Base-by-base conservation (phyloP, 805 yeast genomes). In the Candida endomychidarum region DNA sequence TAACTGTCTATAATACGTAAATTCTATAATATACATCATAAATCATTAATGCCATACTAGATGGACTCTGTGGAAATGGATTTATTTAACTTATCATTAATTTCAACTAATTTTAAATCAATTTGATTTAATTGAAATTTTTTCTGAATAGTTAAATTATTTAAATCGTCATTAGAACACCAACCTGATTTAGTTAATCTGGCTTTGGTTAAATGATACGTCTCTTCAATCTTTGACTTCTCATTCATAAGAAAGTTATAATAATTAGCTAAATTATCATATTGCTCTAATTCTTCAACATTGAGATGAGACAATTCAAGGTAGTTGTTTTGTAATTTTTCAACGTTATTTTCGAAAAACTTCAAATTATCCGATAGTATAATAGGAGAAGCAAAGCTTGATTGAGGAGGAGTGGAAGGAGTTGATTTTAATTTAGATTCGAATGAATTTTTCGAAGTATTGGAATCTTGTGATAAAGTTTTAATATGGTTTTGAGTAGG, bases 101-200 rank as follows among this genome's bases (percentile, higher is more conserved):
- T 65, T 46, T 65, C 63, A 16, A 58, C 40, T 26, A 68, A 50
- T 41, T 61, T 65, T 14, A 67, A 54, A 47, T 68, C 70, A 34
- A 68, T 58, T 50, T 66, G 70, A 38, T 61, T 53, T 37, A 61
- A 42, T 31, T 64, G 59, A n/a, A 61, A 45, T 41, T 62, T 70
- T 41, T 61, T 60, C 47, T 69, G 72, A 45, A 66, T 51, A 39
- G 57, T 58, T 35, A 68, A 51, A 51, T 65, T 67, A 42, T 65
- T 59, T 47, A 68, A 56, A 50, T 69, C 74, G 44, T 65, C 63
- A 30, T 46, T 52, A 2, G 71, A 65, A 46, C 73, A 67, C 74
- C 74, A 69, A 2, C 74, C 74, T 23, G 65, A 58, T 32, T 54
- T 56, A 20, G 43, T 40, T 38, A 69, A 56, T 37, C 64, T 56